These are phyloP conservation scores for Acanthamoeba lugdunensis DNA, from an alignment of 208 protist species.

Conservation along the genomic window DNA sequence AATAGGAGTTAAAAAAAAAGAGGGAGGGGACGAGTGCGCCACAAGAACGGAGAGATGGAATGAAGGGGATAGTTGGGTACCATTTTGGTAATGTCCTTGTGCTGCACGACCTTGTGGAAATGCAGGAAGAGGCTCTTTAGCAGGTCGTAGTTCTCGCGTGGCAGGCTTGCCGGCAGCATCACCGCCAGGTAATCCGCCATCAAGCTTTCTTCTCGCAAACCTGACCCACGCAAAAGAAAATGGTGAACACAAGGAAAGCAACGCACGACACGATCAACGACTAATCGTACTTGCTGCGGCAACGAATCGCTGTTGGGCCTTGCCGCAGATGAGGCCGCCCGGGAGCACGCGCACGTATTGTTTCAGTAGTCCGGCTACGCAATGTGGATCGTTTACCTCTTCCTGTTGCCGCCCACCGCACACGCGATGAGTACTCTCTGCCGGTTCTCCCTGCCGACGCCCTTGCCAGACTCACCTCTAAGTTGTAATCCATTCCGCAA, in stretches of 20 bases:
- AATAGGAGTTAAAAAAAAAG: neutral
- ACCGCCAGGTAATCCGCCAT: constrained; percentile 52
- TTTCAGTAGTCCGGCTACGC: constrained; percentile 71
- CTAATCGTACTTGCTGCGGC: constrained; percentile 21
- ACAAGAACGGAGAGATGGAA: neutral
- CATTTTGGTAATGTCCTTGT: constrained; percentile 68
- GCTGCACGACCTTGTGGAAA: constrained; percentile 42
- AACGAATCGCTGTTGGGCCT: constrained; percentile 33
- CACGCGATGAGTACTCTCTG: neutral
- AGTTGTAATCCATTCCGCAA: constrained; percentile 30
- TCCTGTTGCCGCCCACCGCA: neutral
- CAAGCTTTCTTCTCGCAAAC: constrained; percentile 8
- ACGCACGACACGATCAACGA: neutral
- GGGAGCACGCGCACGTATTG: constrained; percentile 56
- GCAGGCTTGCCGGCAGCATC: constrained; percentile 61
- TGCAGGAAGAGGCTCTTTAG: constrained; percentile 46
- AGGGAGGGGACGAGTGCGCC: neutral
- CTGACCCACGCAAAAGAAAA: neutral
- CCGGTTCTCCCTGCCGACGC: neutral
- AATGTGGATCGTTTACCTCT: constrained; percentile 66
- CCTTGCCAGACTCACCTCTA: neutral
- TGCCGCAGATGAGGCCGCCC: constrained; percentile 39
- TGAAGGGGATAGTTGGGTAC: neutral
- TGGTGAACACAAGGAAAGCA: neutral
- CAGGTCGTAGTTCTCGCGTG: constrained; percentile 47